These are phyloP conservation scores for Sporormia fimetaria DNA, from an alignment of 495 filamentous ascomycete genomes.

Conservation along the genomic window DNA sequence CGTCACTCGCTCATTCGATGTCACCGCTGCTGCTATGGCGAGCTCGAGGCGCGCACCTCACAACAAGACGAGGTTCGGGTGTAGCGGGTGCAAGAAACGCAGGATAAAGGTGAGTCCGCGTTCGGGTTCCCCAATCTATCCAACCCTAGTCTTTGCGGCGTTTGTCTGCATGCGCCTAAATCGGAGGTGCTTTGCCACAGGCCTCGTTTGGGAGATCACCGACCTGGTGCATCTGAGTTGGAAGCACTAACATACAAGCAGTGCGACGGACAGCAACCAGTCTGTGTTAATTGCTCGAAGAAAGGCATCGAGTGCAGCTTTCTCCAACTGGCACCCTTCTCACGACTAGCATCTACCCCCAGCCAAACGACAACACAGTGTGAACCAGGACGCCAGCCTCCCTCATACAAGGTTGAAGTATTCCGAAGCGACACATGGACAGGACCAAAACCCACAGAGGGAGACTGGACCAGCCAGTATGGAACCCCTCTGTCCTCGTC, in stretches of 20 bases:
- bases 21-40: not conserved
- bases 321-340: slow-evolving; percentile 1
- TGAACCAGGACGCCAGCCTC: not conserved
- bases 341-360: not conserved
- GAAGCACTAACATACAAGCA: slow-evolving; percentile 4
- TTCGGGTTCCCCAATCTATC: too few species aligned
- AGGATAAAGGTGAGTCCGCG: slow-evolving; percentile 26
- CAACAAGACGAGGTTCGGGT: slow-evolving; percentile 26
- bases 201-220: not conserved
- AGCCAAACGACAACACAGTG: not conserved
- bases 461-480: too few species aligned
- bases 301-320: slow-evolving; percentile 11
- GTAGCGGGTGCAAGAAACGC: slow-evolving; percentile 24
- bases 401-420: too few species aligned
- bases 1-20: not conserved
- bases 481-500: too few species aligned
- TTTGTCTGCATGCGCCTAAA: too few species aligned
- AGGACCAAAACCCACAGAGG: too few species aligned
- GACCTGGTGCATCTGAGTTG: not conserved
- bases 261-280: slow-evolving; percentile 10
- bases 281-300: slow-evolving; percentile 6
- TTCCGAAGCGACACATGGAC: too few species aligned
- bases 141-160: not conserved
- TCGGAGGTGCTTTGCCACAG: too few species aligned
- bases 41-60: slow-evolving; percentile 16